These are phyloP conservation scores for Lactarius hatsudake DNA, from an alignment of 768 basidiomycete species.

Conservation along the genomic window DNA sequence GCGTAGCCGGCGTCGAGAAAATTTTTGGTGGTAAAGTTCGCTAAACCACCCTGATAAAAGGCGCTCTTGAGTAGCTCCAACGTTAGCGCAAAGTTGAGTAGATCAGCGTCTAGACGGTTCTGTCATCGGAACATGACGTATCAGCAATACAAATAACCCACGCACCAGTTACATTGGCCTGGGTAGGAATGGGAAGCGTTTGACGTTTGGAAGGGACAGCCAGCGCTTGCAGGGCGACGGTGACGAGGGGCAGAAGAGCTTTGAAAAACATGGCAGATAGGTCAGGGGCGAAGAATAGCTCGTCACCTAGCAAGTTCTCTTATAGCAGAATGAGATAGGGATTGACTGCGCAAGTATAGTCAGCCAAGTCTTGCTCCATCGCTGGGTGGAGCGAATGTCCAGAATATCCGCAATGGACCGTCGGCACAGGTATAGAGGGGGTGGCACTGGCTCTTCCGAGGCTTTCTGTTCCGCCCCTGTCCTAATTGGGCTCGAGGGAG, in stretches of 20 bases:
- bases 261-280: background rate
- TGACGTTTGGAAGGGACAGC: background rate
- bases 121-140: background rate
- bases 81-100: conserved; percentile 48
- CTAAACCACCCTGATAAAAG: conserved; percentile 46
- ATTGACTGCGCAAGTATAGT: background rate
- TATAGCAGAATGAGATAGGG: background rate
- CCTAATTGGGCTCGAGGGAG: background rate
- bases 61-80: conserved; percentile 48
- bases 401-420: background rate
- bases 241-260: background rate
- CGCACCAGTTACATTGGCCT: background rate
- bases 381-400: background rate
- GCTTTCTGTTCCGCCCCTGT: background rate
- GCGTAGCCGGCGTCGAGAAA: conserved; percentile 50
- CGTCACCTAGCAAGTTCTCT: background rate
- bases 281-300: background rate
- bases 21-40: conserved; percentile 43
- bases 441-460: background rate
- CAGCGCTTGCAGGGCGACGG: background rate
- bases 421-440: background rate
- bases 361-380: background rate
- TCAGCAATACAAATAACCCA: background rate
- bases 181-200: background rate
- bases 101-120: conserved; percentile 24